Percentiles rank a stretch among this genome's conserved stretches.
Evolutionary conservation across 129 eudicot species (phyloP).

Genomic region (Tagetes patula): DNA sequence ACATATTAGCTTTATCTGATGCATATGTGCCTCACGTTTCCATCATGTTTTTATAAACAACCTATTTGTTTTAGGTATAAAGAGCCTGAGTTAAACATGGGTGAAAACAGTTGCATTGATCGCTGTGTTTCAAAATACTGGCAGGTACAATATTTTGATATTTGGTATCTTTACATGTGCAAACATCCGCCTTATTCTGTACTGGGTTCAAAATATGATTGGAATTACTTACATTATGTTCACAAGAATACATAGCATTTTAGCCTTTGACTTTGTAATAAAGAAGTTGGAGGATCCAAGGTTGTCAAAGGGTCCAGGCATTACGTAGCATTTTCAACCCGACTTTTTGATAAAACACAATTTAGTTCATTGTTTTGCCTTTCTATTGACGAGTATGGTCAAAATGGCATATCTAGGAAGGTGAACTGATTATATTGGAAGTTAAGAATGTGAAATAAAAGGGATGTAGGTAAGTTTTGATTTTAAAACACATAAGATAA

Average conservation of each 20-base stretch:
- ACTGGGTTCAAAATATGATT: not conserved
- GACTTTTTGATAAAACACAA: too few species aligned
- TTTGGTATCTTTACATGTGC: not conserved
- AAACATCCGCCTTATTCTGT: not conserved
- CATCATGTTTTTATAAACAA: not conserved
- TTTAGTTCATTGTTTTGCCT: not conserved
- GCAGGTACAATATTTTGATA: conserved; percentile 42
- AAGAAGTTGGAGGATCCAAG: too few species aligned
- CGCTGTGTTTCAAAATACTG: conserved; percentile 79
- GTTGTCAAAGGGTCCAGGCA: too few species aligned
- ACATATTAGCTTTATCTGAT: not conserved
- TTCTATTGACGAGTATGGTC: not conserved
- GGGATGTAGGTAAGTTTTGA: not conserved
- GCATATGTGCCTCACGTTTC: not conserved
- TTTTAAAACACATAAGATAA: too few species aligned
- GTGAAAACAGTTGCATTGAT: conserved; percentile 74
- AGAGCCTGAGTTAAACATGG: conserved; percentile 68
- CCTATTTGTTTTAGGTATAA: conserved; percentile 47
- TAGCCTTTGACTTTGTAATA: not conserved
- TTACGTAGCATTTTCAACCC: too few species aligned
- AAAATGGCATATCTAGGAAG: not conserved
- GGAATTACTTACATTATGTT: not conserved
- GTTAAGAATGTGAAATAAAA: too few species aligned
- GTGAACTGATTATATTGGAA: not conserved
- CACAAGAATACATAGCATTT: not conserved